Evolutionary conservation across 306 rosid genomes (phyloP), one percentile per base, ranked within the genome.

Genomic region (Albizia julibrissin): DNA sequence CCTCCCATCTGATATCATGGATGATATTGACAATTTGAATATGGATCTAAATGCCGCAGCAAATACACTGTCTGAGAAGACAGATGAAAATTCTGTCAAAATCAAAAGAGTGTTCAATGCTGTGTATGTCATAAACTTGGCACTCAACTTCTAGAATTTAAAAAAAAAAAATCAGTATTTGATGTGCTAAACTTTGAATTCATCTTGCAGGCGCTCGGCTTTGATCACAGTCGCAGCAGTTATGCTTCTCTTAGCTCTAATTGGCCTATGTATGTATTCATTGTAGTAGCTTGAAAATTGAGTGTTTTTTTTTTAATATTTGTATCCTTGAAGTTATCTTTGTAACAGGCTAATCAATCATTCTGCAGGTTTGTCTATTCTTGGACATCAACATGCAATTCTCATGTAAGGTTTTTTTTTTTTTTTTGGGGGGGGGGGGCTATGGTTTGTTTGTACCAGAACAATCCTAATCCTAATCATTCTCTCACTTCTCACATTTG

Each of bases 1-100:
- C 88, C 90, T 94, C 65, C 98, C 98, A 73, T 84, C 92, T 69
- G 88, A 91, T 76, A 88, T 89, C 82, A 87, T 94, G 94, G 87
- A 69, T 50, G 93, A 80, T 66, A 94, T 94, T 56, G 97, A 94
- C 84, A 77, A 92, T 80, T 85, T 92, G 89, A 87, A 92, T 69
- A 10, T 69, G 77, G 94, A 89, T 75, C 86, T 94, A 47, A 91
- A 94, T 75, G 31, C 88, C 2, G 96, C 97, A 22, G 97, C 98
- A 49, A 72, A 92, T 83, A 92, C 85, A 26, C 87, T 94, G 71
- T 81, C 85, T 0, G 82, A 87, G 72, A 87, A 89, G 85, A 94
- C 94, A 22, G 74, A 68, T 76, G 88, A 79, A 83, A 92, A 91
- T 80, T 91, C 97, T 27, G 81, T 67, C 66, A 89, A 90, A 88